Evolutionary conservation across 2,329 filamentous ascomycete genomes (phyloP), one percentile per base, ranked within the genome.

Genomic region (Alternaria consortialis): DNA sequence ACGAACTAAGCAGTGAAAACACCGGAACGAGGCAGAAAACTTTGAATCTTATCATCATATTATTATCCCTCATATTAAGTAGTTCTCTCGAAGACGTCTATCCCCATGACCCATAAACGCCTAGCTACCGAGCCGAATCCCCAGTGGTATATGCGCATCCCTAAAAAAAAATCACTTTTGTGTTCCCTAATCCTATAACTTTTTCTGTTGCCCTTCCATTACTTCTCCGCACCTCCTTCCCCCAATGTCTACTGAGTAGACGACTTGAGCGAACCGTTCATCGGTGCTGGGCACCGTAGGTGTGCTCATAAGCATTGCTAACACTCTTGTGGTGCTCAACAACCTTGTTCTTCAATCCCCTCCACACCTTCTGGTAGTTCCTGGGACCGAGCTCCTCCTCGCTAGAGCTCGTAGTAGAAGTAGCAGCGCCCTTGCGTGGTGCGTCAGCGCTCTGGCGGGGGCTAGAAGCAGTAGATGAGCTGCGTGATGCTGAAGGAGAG

Each of bases 251-350:
- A 2, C 20, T 20, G 20, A 20, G 20, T 20, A 20, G 20, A 20
- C 20, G 20, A 20, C 20, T 20, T 20, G 2, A 20, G 20, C 20
- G 20, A 3, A 2, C 8, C 25, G n/a, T 4, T 31, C 34, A 56
- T 31, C 46, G 23, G 44, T 40, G 53, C 17, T 32, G 52, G 2
- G 57, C 15, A 32, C 64, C 64, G 17, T 69, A 70, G 7, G 61
- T 63, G 39, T 61, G 46, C 27, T 56, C 62, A 57, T 67, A 73
- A 25, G 72, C 71, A 13, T 58, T 57, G 53, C 69, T 74, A 9
- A 76, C 68, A 53, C 68, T 66, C 34, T 63, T 55, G 66, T 74
- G 74, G 62, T 77, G 74, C 62, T 74, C 73, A 36, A 70, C 67
- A n/a, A 69, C 69, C 59, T 53, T 69, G 59, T 64, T 70, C 67